Base-by-base conservation (phyloP, 2,329 filamentous ascomycete species). In the Epicoccum sorghinum region DNA sequence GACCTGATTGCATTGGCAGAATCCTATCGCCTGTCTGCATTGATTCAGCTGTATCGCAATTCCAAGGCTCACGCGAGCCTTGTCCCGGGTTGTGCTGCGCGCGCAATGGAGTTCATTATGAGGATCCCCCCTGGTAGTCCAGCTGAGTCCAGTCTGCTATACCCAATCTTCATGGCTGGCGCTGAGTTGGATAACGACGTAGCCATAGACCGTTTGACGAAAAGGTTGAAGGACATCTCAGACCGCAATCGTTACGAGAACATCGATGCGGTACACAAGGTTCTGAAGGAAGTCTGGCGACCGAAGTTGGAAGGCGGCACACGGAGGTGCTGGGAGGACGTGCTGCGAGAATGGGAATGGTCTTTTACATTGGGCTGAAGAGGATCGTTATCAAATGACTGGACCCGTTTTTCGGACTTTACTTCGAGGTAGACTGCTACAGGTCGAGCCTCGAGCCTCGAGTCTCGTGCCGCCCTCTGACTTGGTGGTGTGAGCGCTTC, bases 1-100 rank as follows among this genome's bases (percentile, higher is more conserved):
- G 71, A 74, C 42, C 60, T 74, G 13, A 70, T 74, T 13, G 69
- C 71, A 6, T 58, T 74, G 13, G 71, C 71, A 10, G 71, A 74
- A 52, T 53, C 69, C 2, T 74, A 72, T 35, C 69, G 71, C 13
- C 55, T 72, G 9, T 70, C 69, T 4, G 70, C 70, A 4, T 62
- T 74, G 13, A 73, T 74, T 18, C 70, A 73, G 33, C 60, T 74
- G 13, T 72, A 74, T 40, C 68, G 70, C 7, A 70, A 59, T 13
- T 74, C 71, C 1, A 46, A 64, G 4, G 39, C 55, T 7, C 68
- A 72, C 42, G 60, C 60, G 13, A 18, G 37, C 2, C 65, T 67
- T 5, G 63, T 74, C 5, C 62, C 70, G 8, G 49, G 52, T 4
- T 72, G 64, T 33, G 71, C 71, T 36, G 65, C 66, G 10, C 64